These are phyloP conservation scores for Trichoderma semiorbis DNA, from an alignment of 2,329 filamentous ascomycete species.

Conservation along the genomic window DNA sequence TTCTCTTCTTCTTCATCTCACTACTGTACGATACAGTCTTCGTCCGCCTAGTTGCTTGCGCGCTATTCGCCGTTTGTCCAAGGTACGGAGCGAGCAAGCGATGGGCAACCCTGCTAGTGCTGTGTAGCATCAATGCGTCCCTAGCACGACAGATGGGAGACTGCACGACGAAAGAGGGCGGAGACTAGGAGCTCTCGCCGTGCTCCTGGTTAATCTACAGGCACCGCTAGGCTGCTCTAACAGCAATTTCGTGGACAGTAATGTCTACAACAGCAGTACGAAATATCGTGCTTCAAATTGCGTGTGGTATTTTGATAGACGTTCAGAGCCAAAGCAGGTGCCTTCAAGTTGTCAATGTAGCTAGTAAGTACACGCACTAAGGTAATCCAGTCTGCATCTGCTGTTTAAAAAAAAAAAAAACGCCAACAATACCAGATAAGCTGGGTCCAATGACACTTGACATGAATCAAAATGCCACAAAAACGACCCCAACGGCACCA, in stretches of 20 bases:
- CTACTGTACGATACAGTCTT: neutral
- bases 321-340: neutral
- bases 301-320: neutral
- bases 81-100: neutral
- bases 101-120: conserved; percentile 11
- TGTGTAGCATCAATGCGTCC: conserved; percentile 2
- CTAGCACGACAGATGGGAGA: conserved; percentile 9
- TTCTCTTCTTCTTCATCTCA: neutral
- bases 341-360: neutral
- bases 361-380: neutral
- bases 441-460: neutral
- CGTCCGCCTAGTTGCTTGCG: neutral
- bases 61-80: neutral
- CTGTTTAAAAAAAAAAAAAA: no score
- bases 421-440: neutral
- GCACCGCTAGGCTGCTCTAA: neutral
- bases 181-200: conserved; percentile 7
- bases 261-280: neutral
- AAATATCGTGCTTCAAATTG: neutral
- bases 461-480: neutral
- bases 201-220: conserved; percentile 1
- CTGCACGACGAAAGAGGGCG: conserved; percentile 8
- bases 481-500: neutral
- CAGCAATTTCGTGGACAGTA: neutral
- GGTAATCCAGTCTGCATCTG: no score